Conservation (phyloP, 495 filamentous ascomycete genomes). For the Neurospora sp. region DNA sequence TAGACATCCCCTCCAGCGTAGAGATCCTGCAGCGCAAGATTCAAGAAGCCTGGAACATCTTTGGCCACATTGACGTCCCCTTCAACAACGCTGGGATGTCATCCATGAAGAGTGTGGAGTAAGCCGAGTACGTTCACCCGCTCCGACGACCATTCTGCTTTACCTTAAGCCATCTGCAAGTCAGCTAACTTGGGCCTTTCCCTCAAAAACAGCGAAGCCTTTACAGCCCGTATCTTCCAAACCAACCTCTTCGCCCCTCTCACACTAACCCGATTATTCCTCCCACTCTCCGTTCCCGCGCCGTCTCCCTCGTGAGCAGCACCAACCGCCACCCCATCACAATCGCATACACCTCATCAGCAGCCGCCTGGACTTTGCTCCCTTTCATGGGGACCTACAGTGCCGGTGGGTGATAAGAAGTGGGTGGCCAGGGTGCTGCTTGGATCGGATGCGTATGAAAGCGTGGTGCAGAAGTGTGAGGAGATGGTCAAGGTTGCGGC, state of each 20-base stretch:
- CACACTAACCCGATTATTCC: conserved; percentile 18
- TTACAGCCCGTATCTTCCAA: conserved; percentile 31
- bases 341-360: conserved; percentile 18
- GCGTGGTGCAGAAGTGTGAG: conserved; percentile 8
- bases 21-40: conserved; percentile 8
- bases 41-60: conserved; percentile 13
- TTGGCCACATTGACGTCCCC: conserved; percentile 22
- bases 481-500: conserved; percentile 10
- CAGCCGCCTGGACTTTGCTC: conserved; percentile 35
- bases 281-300: conserved; percentile 21
- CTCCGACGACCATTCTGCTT: not conserved
- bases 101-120: conserved; percentile 11
- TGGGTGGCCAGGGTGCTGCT: conserved; percentile 14
- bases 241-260: conserved; percentile 28
- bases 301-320: conserved; percentile 6
- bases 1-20: conserved; percentile 29
- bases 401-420: conserved; percentile 11
- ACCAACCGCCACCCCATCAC: conserved; percentile 2
- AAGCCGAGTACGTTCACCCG: conserved; percentile 12
- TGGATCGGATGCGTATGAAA: conserved; percentile 12
- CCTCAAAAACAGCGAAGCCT: conserved; percentile 11
- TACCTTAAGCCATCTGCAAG: not conserved
- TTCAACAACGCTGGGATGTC: conserved; percentile 25
- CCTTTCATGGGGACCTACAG: conserved; percentile 29
- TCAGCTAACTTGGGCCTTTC: not conserved